Evolutionary conservation across 768 basidiomycete species (phyloP), one percentile per base, ranked within the genome.

Genomic region (Amanita exitialis): DNA sequence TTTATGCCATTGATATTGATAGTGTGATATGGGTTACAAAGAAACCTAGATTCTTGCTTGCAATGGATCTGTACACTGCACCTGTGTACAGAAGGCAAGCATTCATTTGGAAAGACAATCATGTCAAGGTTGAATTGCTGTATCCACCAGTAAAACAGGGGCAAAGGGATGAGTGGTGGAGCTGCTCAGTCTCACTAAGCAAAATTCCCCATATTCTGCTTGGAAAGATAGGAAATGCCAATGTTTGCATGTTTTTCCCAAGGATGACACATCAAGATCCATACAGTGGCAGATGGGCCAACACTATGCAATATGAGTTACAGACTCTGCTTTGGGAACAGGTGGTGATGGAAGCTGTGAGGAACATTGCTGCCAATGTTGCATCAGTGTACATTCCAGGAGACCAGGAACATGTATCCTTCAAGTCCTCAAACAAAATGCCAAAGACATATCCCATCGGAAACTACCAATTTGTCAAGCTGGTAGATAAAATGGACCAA

Each of bases 401-500:
- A 23, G 15, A 16, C 15, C 39, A 42, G 15, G 30, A 5, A 32
- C 30, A 32, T 32, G 12, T 32, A 32, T 32, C 30, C 5, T 32
- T 32, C 30, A 32, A 32, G 30, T 32, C 30, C 30, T 32, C 30
- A 32, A 32, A 12, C 30, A 32, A 32, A 32, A 32, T 32, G 30
- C 30, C 30, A 5, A 32, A 32, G 12, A 53, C 51, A 8, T 41
- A 47, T 34, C 56, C 54, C 27, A 49, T 57, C 20, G 13, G 16
- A 12, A 30, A n/a, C 9, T 35, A 51, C 6, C 23, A 16, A 10
- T 54, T 53, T 37, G 21, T 12, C 12, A 7, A 27, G 13, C 10
- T 55, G 47, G 16, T 36, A 2, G 18, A 49, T 13, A 4, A 28
- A 9, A 54, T 54, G 51, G 36, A 13, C 10, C 16, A 43, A 8